Conservation (phyloP, 176 grass and related monocot genomes). For the Carex littledalei region DNA sequence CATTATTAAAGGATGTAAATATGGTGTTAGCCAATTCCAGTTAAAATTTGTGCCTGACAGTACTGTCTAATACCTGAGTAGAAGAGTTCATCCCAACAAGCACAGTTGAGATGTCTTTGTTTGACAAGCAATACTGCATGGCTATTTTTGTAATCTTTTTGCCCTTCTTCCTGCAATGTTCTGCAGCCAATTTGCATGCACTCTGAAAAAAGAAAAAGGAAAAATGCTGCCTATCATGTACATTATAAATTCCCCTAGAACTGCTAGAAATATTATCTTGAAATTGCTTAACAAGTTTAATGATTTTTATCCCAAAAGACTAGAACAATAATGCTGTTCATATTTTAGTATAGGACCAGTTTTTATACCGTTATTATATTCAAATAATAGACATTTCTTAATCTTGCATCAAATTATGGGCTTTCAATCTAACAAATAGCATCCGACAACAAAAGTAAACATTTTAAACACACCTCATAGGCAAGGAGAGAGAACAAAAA, state of each 20-base stretch:
- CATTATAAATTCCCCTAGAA: neutral
- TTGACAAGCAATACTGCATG: slow-evolving; percentile 82
- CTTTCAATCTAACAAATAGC: neutral
- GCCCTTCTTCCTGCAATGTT: slow-evolving; percentile 62
- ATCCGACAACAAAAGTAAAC: neutral
- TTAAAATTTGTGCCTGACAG: neutral
- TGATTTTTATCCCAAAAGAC: neutral
- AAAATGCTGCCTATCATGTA: neutral
- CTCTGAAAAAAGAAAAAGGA: slow-evolving; percentile 37
- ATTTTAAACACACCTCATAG: neutral
- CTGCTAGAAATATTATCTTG: neutral
- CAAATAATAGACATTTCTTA: neutral
- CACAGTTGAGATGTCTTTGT: slow-evolving; percentile 65
- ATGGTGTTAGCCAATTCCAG: neutral
- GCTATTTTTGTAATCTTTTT: slow-evolving; percentile 69
- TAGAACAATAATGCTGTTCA: neutral
- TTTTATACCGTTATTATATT: neutral
- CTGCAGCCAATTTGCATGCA: slow-evolving; percentile 66
- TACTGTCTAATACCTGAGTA: slow-evolving; percentile 43
- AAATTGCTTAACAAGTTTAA: neutral
- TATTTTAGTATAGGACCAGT: neutral
- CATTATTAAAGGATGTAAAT: neutral
- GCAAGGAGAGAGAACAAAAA: neutral
- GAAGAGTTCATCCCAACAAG: slow-evolving; percentile 94
- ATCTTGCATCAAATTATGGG: neutral